These are phyloP conservation scores for Funneliformis mosseae DNA, from an alignment of 192 early-diverging fungal species.

Conservation along the genomic window DNA sequence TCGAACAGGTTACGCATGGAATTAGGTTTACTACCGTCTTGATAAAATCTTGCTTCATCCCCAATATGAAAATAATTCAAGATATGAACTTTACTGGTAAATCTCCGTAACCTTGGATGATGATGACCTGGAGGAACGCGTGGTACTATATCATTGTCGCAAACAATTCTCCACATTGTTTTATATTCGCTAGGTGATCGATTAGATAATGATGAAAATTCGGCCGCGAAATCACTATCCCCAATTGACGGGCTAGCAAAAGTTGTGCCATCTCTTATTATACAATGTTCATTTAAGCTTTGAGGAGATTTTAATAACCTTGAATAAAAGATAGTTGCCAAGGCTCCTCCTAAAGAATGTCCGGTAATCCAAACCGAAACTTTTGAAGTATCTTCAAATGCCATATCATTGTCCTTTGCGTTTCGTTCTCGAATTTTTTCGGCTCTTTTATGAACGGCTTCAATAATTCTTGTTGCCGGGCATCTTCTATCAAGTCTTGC, in stretches of 20 bases:
- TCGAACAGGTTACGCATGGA: not conserved
- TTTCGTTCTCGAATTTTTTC: constrained; percentile 33
- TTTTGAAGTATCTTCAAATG: constrained; percentile 17
- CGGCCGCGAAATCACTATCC: constrained; percentile 47
- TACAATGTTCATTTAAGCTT: constrained; percentile 4
- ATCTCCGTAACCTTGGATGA: constrained; percentile 31
- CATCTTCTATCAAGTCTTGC: constrained; percentile 32
- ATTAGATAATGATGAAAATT: constrained; percentile 43
- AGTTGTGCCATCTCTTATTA: constrained; percentile 41
- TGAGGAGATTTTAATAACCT: constrained; percentile 45
- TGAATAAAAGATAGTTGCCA: constrained; percentile 48
- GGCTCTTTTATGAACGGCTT: constrained; percentile 39
- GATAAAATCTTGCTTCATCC: constrained; percentile 16
- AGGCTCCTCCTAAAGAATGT: constrained; percentile 56
- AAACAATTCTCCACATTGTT: constrained; percentile 50
- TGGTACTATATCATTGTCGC: constrained; percentile 49
- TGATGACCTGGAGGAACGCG: constrained; percentile 46
- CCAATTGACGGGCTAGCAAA: constrained; percentile 53
- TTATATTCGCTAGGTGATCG: constrained; percentile 27
- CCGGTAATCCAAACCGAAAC: constrained; percentile 56
- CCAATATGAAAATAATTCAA: constrained; percentile 21
- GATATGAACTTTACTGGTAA: not conserved
- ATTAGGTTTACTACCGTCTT: constrained; percentile 9
- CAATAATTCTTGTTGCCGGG: constrained; percentile 51
- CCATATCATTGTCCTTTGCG: not conserved